Percentiles rank a stretch among this genome's conserved stretches.
Evolutionary conservation across 1,139 yeast species (phyloP).

Genomic region (Debaryomyces sp.): DNA sequence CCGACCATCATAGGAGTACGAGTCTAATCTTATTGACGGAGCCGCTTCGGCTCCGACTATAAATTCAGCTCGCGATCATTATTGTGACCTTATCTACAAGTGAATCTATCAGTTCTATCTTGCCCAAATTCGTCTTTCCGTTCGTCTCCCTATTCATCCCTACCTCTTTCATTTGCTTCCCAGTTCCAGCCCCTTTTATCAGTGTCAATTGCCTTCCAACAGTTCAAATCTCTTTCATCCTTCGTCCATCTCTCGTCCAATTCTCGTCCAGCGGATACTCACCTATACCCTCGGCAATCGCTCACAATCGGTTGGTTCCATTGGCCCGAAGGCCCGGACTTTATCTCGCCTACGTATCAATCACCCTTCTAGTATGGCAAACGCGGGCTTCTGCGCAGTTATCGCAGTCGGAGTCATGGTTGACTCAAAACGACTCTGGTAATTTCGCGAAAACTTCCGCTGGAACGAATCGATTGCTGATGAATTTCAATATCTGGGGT

Average conservation of each 20-base stretch:
- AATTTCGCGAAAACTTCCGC: constrained; percentile 11
- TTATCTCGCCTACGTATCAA: not conserved
- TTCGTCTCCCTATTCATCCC: too few relatives aligned
- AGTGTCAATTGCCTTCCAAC: not conserved
- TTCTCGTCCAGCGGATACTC: not conserved
- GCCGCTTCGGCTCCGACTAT: not conserved
- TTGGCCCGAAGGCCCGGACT: not conserved
- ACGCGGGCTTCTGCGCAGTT: not conserved
- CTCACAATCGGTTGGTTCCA: not conserved
- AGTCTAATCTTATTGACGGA: not conserved
- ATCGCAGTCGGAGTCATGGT: constrained; percentile 1
- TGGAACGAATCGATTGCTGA: constrained; percentile 13
- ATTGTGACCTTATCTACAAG: not conserved
- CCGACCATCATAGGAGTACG: not conserved
- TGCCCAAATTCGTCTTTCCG: not conserved
- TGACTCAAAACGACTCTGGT: constrained; percentile 7
- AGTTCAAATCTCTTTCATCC: too few relatives aligned
- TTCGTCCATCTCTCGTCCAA: not conserved
- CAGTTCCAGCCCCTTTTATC: too few relatives aligned
- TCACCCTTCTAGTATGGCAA: not conserved
- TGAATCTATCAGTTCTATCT: not conserved
- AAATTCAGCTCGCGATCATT: too few relatives aligned
- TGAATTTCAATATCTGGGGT: constrained; percentile 8
- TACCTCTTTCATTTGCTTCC: too few relatives aligned
- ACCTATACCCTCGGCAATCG: not conserved